Evolutionary conservation across 345 rosid genomes (phyloP).

Genomic region (Aegle marmelos): DNA sequence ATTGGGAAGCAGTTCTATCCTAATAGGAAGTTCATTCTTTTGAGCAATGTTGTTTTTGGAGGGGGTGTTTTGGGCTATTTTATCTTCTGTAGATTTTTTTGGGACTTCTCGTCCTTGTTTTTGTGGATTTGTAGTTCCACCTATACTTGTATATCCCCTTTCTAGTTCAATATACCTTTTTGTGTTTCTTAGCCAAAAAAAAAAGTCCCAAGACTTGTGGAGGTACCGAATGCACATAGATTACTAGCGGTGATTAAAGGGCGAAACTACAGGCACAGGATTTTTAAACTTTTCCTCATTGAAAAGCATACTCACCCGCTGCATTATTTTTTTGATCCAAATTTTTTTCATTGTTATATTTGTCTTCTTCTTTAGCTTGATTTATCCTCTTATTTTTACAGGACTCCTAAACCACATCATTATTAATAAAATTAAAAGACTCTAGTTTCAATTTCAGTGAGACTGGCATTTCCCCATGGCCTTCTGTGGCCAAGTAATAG

Average conservation of each 20-base stretch:
- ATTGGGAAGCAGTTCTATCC: no score
- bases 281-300: neutral
- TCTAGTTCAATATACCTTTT: no score
- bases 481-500: neutral
- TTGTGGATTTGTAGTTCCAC: no score
- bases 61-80: no score
- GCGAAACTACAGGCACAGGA: neutral
- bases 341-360: neutral
- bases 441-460: neutral
- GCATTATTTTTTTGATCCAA: neutral
- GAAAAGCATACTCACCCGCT: neutral
- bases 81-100: no score
- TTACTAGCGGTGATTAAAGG: neutral
- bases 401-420: neutral
- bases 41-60: no score
- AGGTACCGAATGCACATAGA: neutral
- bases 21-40: no score
- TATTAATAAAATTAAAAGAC: neutral
- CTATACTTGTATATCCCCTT: no score
- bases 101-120: no score
- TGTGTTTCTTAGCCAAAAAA: no score
- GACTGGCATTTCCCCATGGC: neutral
- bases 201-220: neutral
- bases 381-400: neutral
- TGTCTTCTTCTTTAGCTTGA: neutral